Evolutionary conservation across 1,139 yeast species (phyloP).

Genomic region (Candida mesenterica): DNA sequence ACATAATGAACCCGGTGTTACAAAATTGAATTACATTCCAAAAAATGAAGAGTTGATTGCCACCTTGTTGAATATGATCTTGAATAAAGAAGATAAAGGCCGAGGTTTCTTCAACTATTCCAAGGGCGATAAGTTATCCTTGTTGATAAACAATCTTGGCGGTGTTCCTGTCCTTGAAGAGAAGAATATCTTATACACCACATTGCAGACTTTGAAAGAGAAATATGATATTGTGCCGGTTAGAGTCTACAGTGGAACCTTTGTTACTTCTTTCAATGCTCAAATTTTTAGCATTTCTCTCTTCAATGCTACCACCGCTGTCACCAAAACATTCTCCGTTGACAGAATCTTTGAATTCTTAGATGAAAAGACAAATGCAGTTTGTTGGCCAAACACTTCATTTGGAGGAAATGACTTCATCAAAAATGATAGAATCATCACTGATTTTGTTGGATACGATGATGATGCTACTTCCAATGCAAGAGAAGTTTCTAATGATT

Average conservation of each 20-base stretch:
- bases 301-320: constrained; percentile 41
- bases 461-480: too few species aligned
- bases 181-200: constrained; percentile 31
- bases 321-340: constrained; percentile 24
- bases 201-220: constrained; percentile 30
- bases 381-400: constrained; percentile 40
- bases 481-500: too few species aligned
- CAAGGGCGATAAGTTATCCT: constrained; percentile 34
- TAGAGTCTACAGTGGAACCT: too few species aligned
- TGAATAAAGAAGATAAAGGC: constrained; percentile 36
- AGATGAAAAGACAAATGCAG: constrained; percentile 37
- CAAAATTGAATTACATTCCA: constrained; percentile 39
- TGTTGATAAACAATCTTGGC: constrained; percentile 51
- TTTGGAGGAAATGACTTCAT: too few species aligned
- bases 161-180: constrained; percentile 50
- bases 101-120: constrained; percentile 44
- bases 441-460: too few species aligned
- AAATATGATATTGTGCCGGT: too few species aligned
- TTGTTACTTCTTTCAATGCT: too few species aligned
- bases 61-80: constrained; percentile 33
- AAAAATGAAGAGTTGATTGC: constrained; percentile 38
- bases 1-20: constrained; percentile 54
- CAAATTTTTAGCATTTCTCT: too few species aligned
- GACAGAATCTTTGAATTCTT: constrained; percentile 37
- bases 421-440: too few species aligned